phyloP scores from a whole-genome alignment of 352 stramenopile species.

The Pythium rishiriense region DNA sequence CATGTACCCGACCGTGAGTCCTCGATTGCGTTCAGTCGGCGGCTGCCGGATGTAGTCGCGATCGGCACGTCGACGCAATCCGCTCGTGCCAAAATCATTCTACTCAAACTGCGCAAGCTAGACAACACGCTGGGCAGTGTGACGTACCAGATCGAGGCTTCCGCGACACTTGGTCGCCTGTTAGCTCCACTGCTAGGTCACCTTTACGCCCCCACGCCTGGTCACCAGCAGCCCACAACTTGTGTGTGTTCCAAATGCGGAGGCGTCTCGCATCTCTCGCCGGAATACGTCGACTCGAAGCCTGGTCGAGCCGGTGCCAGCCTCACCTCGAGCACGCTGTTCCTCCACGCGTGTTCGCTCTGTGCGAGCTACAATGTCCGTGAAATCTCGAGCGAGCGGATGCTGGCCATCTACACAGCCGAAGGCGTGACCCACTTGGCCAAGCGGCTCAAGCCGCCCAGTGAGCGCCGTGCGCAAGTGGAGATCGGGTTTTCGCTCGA shows the following conservation, averaged over 20 bases:
- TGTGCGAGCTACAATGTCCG: conserved; percentile 75
- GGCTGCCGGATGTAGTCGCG: conserved; percentile 52
- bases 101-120: conserved; percentile 46
- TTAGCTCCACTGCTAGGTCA: conserved; percentile 42
- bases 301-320: neutral
- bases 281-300: conserved; percentile 39
- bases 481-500: conserved; percentile 26
- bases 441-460: conserved; percentile 36
- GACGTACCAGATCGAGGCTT: conserved; percentile 61
- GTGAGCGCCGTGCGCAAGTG: conserved; percentile 33
- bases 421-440: conserved; percentile 42
- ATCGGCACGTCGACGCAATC: conserved; percentile 57
- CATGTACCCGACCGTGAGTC: conserved; percentile 35
- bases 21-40: conserved; percentile 37
- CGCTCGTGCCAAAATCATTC: conserved; percentile 51
- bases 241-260: conserved; percentile 65
- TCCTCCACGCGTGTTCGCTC: conserved; percentile 65
- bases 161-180: conserved; percentile 37
- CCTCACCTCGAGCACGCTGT: conserved; percentile 10
- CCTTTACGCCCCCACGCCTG: conserved; percentile 27
- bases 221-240: conserved; percentile 40
- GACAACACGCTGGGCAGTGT: conserved; percentile 28
- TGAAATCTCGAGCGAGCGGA: conserved; percentile 57
- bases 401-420: conserved; percentile 45
- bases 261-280: conserved; percentile 53